A percentile compares a stretch with the other conserved stretches of the same genome.
These are phyloP conservation scores for Auxenochlorella pyrenoidosa DNA, from an alignment of 139 green algal species.

Conservation along the genomic window DNA sequence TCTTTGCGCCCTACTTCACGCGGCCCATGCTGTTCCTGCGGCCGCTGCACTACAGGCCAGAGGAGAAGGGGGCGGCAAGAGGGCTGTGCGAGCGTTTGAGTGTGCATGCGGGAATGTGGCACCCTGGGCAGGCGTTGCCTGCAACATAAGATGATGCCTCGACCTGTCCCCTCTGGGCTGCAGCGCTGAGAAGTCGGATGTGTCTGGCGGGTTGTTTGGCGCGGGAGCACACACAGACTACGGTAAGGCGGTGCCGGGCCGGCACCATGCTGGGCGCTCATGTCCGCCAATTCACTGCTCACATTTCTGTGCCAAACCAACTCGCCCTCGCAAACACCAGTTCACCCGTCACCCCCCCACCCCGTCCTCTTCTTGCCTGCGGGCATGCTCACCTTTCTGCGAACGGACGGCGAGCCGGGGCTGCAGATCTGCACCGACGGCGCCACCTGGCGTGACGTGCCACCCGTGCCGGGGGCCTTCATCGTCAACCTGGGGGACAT, in stretches of 20 bases:
- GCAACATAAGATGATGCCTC: not conserved
- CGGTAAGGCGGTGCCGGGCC: constrained; percentile 43
- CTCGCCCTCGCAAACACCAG: not conserved
- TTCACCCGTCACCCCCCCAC: not conserved
- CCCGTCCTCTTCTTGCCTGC: not conserved
- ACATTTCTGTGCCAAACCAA: no score
- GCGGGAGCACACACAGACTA: constrained; percentile 93
- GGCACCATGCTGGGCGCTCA: no score
- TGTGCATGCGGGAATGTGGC: no score
- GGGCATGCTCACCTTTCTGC: constrained; percentile 93
- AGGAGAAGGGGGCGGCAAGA: no score
- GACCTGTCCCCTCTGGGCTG: not conserved
- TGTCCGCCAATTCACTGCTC: no score
- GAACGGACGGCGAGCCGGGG: constrained; percentile 78
- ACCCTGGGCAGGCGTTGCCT: not conserved
- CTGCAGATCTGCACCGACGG: constrained; percentile 76
- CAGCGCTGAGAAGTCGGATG: not conserved
- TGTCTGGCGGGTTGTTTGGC: constrained; percentile 34
- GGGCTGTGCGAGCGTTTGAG: no score
- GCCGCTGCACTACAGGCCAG: constrained; percentile 92
- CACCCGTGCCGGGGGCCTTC: constrained; percentile 67
- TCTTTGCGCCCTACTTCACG: constrained; percentile 81
- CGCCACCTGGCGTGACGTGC: constrained; percentile 76
- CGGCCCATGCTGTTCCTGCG: constrained; percentile 83
- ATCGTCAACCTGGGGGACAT: constrained; percentile 96